Base-by-base conservation (phyloP, 805 yeast species). In the Schizosaccharomyces osmophilus region DNA sequence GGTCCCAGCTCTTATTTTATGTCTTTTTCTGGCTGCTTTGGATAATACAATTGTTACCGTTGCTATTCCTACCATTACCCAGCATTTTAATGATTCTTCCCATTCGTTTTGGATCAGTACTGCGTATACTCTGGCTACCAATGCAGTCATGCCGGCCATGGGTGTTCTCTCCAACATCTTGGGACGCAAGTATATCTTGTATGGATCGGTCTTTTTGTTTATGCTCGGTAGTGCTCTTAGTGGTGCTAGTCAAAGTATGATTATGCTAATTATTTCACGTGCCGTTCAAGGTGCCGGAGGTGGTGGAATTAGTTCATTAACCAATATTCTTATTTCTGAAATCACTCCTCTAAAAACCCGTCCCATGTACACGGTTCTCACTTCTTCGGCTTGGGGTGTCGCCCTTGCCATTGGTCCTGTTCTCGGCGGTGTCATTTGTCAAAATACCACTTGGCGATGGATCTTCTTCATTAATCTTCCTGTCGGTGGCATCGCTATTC, bases 131-230 rank as follows among this genome's bases (percentile, higher is more conserved):
- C 72, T 85, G 32, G 82, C 90, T 0, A 80, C 79, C 63, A 79
- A 85, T 3, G 85, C 87, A 1, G 83, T 83, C 70, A 93, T 85
- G 70, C 93, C 89, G 0, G 68, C 85, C 32, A 82, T 81, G 63
- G 93, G 93, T 6, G 79, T 83, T 63, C 73, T 84, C 43, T 78
- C 85, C 51, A 93, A 85, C 65, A 79, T 85, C 31, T 69, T 70
- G 66, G 73, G 75, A 55, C 67, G 79, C 41, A 68, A 70, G 66
- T 64, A 68, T 48, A 75, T 79, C 5, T 65, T 79, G 61, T 73
- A 29, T 72, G 75, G 62, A 73, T 85, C 42, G 2, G 11, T 57
- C 29, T n/a, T 57, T 24, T 36, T 24, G 15, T 57, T 57, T 36
- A n/a, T 41, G 19, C 26, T 57, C 15, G 60, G 60, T 17, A 41